Base-by-base conservation (phyloP, 768 basidiomycete species). In the Kondoa malvinella region DNA sequence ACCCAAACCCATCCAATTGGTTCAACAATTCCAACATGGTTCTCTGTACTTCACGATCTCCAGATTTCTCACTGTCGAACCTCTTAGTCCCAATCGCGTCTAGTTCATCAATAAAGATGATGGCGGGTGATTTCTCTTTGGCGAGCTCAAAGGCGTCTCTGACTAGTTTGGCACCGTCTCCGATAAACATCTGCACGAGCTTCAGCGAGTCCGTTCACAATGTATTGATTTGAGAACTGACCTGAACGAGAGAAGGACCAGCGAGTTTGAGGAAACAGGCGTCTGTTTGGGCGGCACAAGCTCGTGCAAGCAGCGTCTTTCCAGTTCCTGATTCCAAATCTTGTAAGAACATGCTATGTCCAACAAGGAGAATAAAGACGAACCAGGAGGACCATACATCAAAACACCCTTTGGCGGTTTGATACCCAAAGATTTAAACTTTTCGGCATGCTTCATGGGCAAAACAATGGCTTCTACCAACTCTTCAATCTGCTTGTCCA, bases 1-100 rank as follows among this genome's bases (percentile, higher is more conserved):
- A 92, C 69, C 89, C 87, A 79, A 99, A 99, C 32, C 95, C 95
- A 74, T 99, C 95, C 57, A 97, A 81, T 78, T 99, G 95, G 77
- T 99, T 99, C 71, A 99, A 83, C 58, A 99, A 82, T 76, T 99
- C 95, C 75, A 99, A 81, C 95, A 99, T 99, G n/a, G 95, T 99
- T 70, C 95, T 81, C 78, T 99, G 95, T n/a, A 99, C 95, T 77
- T 99, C 95, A 76, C 95, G 84, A 78, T 99, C 95, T 70, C 95
- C 95, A 74, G 89, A 89, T 83, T 97, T 99, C 78, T 97, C 94
- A 21, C 89, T 92, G 75, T 99, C 95, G 75, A 97, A 97, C 4
- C 95, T 88, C 71, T 79, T 79, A 25, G 74, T 73, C 3, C 80
- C 80, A 57, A 80, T 77, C 4, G 80, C 78, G 68, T 80, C 80